A percentile compares a stretch with the other conserved stretches of the same genome.
Conservation (phyloP, 169 alveolate species). For the Eimeria brunetti region DNA sequence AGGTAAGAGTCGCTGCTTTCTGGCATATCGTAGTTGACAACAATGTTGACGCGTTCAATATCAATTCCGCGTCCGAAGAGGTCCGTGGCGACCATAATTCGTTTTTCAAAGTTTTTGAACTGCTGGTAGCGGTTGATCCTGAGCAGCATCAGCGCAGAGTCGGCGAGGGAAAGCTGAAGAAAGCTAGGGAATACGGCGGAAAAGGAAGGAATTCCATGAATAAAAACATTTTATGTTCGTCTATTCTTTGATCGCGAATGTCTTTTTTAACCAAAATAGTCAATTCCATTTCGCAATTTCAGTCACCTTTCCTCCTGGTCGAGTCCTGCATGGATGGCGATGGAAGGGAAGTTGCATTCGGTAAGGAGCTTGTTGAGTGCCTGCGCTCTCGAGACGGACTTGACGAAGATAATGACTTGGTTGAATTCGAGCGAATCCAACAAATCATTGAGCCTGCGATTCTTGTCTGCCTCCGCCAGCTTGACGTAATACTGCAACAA, state of each 20-base stretch:
- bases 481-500: conserved; percentile 98
- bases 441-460: conserved; percentile 97
- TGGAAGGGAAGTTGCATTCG: conserved; percentile 99
- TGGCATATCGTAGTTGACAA: conserved; percentile 99
- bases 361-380: conserved; percentile 96
- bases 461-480: conserved; percentile 98
- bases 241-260: background rate
- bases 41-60: conserved; percentile 99
- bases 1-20: conserved; percentile 89
- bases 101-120: conserved; percentile 98
- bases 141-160: conserved; percentile 22
- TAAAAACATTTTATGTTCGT: background rate
- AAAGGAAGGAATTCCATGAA: background rate
- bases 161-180: background rate
- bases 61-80: conserved; percentile 99
- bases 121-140: conserved; percentile 97
- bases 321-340: conserved; percentile 98
- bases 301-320: conserved; percentile 94
- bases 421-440: conserved; percentile 98
- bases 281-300: background rate
- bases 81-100: conserved; percentile 99
- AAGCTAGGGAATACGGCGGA: background rate
- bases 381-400: conserved; percentile 96
- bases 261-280: background rate
- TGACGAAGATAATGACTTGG: conserved; percentile 98